Base-by-base conservation (phyloP, 140 eudicot species). In the Stevia rebaudiana region DNA sequence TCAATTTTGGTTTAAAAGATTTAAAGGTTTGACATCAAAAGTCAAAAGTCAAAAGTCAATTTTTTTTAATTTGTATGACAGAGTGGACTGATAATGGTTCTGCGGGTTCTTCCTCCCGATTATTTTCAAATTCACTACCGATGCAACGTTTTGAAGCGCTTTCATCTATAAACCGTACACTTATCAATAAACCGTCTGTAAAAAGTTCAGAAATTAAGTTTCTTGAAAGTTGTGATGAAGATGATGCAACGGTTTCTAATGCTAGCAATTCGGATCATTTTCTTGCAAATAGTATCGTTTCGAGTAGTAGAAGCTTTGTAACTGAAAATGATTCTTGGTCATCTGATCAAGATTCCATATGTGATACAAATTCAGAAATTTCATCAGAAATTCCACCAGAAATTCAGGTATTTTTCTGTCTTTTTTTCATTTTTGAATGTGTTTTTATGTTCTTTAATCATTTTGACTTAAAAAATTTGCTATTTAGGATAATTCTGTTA, bases 121-220 rank as follows among this genome's bases (percentile, higher is more conserved):
- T 61, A 24, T 80, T 61, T 62, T 70, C 84, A 19, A 50, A 78
- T 76, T 81, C 95, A 33, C 74, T 83, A 36, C 86, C 89, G 6
- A 71, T 62, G 78, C 94, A 84, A 77, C 82, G 92, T 4, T 66
- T 74, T 68, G 83, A 73, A 52, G 96, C 88, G 40, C 95, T 85
- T 61, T 70, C 90, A 22, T 71, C 72, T 13, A 57, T 81, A 36
- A 90, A 90, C 60, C 78, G 77, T 41, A 63, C 77, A 23, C 74
- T 79, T 65, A 76, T 82, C 57, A 71, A 60, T 69, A 57, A 48
- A 33, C 52, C 74, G 48, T 78, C 88, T 2, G 19, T 53, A 71
- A 83, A 78, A 69, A 47, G 49, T 41, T 33, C 61, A 10, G 63
- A 52, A 61, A 39, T 47, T 16, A 71, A 43, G 73, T 58, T 71